Conservation (phyloP, 441 rosid species). For the Aleurites moluccanus region DNA sequence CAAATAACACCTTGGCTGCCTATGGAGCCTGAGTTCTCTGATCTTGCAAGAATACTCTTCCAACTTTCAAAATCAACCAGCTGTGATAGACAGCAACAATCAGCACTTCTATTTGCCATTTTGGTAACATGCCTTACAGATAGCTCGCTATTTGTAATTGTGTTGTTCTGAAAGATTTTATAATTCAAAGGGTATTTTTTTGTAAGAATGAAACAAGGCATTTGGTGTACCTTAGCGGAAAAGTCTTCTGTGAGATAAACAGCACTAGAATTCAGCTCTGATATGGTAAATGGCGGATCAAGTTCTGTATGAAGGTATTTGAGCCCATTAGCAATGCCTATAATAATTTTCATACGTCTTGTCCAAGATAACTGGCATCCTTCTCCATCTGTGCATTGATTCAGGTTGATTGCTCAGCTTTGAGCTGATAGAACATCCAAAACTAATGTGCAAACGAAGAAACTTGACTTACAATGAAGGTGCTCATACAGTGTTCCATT, state of each 20-base stretch:
- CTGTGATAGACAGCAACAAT: constrained; percentile 40
- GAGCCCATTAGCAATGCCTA: constrained; percentile 88
- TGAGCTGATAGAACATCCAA: constrained; percentile 14
- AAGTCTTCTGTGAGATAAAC: constrained; percentile 97
- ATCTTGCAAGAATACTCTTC: constrained; percentile 87
- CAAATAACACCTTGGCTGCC: constrained; percentile 77
- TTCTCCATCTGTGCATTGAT: constrained; percentile 75
- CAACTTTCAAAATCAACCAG: constrained; percentile 97
- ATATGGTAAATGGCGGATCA: constrained; percentile 87
- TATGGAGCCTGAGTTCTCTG: constrained; percentile 75
- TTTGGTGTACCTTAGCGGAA: constrained; percentile 71
- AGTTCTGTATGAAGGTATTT: constrained; percentile 89
- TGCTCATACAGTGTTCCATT: constrained; percentile 94
- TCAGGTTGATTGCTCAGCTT: constrained; percentile 25
- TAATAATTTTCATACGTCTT: constrained; percentile 80
- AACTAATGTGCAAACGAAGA: constrained; percentile 16
- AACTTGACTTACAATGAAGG: constrained; percentile 76
- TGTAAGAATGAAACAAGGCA: neutral
- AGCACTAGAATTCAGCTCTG: constrained; percentile 82
- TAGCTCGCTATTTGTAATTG: neutral
- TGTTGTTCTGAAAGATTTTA: neutral
- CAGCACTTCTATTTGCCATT: neutral
- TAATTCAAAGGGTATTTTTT: neutral
- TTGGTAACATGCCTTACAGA: too few relatives aligned
- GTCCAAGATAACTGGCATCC: constrained; percentile 85